These are phyloP conservation scores for Suhomyces vadensis DNA, from an alignment of 805 yeast species.

Conservation along the genomic window DNA sequence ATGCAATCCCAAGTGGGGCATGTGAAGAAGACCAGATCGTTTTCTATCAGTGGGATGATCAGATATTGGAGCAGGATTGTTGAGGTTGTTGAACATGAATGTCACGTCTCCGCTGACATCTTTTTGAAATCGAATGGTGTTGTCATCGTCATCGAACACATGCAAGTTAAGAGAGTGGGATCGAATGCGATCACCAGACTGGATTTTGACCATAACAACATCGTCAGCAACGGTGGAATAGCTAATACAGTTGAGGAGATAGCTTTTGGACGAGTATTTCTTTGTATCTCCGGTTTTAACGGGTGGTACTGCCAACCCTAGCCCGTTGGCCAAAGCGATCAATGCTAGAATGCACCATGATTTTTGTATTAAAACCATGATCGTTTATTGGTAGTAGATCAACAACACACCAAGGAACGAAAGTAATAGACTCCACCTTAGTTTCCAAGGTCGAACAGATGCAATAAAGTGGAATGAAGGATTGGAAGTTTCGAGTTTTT, in stretches of 20 bases:
- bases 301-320: constrained; percentile 41
- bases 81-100: constrained; percentile 39
- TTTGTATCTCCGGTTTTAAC: constrained; percentile 29
- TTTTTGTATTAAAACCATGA: constrained; percentile 1
- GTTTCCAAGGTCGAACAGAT: too few relatives aligned
- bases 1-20: constrained; percentile 5
- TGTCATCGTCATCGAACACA: constrained; percentile 39
- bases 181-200: constrained; percentile 30
- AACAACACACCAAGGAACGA: neutral
- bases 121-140: constrained; percentile 31
- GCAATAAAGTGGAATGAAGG: too few relatives aligned
- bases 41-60: neutral
- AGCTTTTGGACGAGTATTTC: constrained; percentile 28
- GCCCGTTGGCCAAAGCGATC: constrained; percentile 16
- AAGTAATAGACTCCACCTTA: too few relatives aligned
- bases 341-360: neutral
- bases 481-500: too few relatives aligned
- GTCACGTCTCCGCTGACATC: constrained; percentile 32
- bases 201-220: constrained; percentile 33
- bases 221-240: constrained; percentile 40
- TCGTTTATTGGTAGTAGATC: too few relatives aligned
- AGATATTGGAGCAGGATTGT: constrained; percentile 25
- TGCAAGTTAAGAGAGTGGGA: constrained; percentile 38
- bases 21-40: constrained; percentile 11
- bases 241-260: constrained; percentile 37